Evolutionary conservation across 2,329 filamentous ascomycete genomes (phyloP), one percentile per base, ranked within the genome.

Genomic region (Lecanicillium sp.): DNA sequence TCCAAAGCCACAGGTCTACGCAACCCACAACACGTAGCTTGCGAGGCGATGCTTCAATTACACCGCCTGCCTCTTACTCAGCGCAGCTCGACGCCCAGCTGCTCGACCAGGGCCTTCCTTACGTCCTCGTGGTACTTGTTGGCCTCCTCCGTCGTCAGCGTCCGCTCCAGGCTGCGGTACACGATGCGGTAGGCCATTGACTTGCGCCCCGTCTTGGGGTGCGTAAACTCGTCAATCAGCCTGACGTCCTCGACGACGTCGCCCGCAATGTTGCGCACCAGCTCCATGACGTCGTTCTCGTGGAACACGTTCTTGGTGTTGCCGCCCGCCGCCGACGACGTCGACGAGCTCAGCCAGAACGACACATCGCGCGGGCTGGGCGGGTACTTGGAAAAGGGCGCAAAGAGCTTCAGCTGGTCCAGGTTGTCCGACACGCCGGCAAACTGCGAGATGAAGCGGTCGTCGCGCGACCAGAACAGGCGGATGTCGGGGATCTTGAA

Each of bases 261-360:
- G 43, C 90, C 90, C 9, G 82, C 87, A 39, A 91, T 75, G 56
- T 83, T 83, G 55, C 93, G 83, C 15, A 96, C 87, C 49, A 96
- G 78, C 68, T 97, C 93, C 91, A 97, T 97, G 44, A 97, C 74
- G 66, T 98, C 93, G 67, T 97, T 97, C 64, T 94, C 90, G 65
- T 97, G 91, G 62, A 95, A 89, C 57, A 61, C 50, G 56, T 65
- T 58, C 65, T 72, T 50, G 59, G 66, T 60, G 45, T 69, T 73
- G 23, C 75, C 75, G 11, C 70, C 75, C 3, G 68, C 75, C 19
- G 71, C 66, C 2, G 72, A 69, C 66, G 47, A 43, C 2, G 71
- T 55, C 23, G 59, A 55, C 12, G 37, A 20, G 5, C 52, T 59
- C 47, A 97, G 70, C 93, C 93, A 98, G 67, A 98, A 98, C 0